Evolutionary conservation across 345 rosid species (phyloP), one percentile per base, ranked within the genome.

Genomic region (Hibiscus tridactylites): DNA sequence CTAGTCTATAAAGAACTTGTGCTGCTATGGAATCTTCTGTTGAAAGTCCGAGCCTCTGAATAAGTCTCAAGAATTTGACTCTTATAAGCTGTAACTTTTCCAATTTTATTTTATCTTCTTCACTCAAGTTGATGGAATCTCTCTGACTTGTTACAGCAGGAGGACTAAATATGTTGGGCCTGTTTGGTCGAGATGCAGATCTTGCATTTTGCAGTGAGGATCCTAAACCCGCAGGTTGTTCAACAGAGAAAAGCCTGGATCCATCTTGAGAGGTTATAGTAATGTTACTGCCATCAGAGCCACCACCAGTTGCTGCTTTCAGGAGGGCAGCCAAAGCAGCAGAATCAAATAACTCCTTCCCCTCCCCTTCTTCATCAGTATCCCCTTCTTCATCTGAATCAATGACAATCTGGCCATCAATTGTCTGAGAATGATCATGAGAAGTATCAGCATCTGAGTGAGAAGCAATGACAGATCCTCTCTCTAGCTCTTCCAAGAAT

Each of bases 331-430:
- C 87, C 85, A 94, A 85, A 47, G 97, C 91, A 71, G 92, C 90
- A 73, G 96, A 90, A 85, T 95, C 96, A 65, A 91, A 91, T 66
- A 88, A 74, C 85, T 91, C 90, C 81, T 85, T 91, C 59, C 90
- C 97, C 64, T 88, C 93, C 44, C 88, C 95, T 66, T 89, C 91
- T 57, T 84, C 88, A 70, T 94, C 98, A 21, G 95, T 83, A 74
- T 91, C 97, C 24, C 61, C 95, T 76, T 91, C 96, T 73, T 89
- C 97, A n/a, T 91, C 96, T 2, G 97, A 89, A 73, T 95, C 99
- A 1, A 91, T 84, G 31, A 81, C 88, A 83, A 93, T 77, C 87
- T 91, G 94, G 57, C 91, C 96, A 82, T 90, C 91, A 54, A 88
- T 83, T 71, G 78, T 78, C 76, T 86, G 90, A 3, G 89, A 82